Evolutionary conservation across 441 rosid species (phyloP).

Genomic region (Jatropha podagrica): DNA sequence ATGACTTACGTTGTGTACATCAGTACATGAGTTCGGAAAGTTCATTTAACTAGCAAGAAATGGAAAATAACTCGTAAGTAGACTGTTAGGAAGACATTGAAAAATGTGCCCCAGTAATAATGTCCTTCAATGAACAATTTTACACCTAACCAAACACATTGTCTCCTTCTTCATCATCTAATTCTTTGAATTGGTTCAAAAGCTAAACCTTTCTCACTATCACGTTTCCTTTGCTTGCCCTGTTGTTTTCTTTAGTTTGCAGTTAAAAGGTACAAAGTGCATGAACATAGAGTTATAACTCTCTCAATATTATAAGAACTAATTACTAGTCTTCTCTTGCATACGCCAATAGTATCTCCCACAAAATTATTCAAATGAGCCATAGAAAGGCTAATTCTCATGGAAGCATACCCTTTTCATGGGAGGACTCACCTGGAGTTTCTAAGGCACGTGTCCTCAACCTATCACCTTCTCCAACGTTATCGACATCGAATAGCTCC

Average conservation of each 20-base stretch:
- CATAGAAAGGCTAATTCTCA: slow-evolving; percentile 49
- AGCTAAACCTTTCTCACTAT: slow-evolving; percentile 36
- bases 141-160: slow-evolving; percentile 12
- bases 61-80: too few relatives aligned
- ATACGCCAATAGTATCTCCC: background rate
- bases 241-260: slow-evolving; percentile 17
- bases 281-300: slow-evolving; percentile 24
- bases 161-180: slow-evolving; percentile 31
- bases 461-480: background rate
- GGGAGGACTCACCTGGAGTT: slow-evolving; percentile 62
- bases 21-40: too few relatives aligned
- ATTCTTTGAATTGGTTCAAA: slow-evolving; percentile 27
- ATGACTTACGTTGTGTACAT: too few relatives aligned
- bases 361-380: slow-evolving; percentile 27
- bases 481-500: background rate
- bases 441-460: slow-evolving; percentile 33
- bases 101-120: too few relatives aligned
- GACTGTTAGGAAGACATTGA: too few relatives aligned
- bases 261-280: slow-evolving; percentile 34
- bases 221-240: slow-evolving; percentile 41
- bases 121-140: too few relatives aligned
- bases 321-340: too few relatives aligned
- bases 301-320: background rate
- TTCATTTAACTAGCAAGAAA: too few relatives aligned
- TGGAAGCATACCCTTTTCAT: slow-evolving; percentile 63